phyloP scores from a whole-genome alignment of 2,329 filamentous ascomycete species.

The Mariannaea sp. region DNA sequence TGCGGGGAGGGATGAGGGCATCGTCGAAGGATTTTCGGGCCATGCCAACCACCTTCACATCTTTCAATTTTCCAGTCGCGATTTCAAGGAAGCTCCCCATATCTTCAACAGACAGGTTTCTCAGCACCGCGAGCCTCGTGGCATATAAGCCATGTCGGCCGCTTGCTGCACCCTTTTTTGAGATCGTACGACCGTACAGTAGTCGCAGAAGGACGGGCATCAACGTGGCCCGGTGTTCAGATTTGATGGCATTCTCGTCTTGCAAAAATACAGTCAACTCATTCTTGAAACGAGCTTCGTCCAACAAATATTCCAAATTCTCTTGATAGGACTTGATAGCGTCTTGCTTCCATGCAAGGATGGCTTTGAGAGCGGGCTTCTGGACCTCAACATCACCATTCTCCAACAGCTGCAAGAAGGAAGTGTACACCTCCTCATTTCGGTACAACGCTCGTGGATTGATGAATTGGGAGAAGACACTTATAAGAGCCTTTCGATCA shows the following conservation, averaged over 20 bases:
- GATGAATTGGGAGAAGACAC: conserved; percentile 79
- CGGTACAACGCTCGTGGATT: conserved; percentile 87
- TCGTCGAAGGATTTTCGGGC: conserved; percentile 58
- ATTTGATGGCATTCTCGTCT: conserved; percentile 71
- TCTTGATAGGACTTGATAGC: conserved; percentile 80
- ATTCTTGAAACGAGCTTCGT: conserved; percentile 90
- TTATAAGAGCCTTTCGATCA: conserved; percentile 83
- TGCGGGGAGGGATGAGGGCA: conserved; percentile 69
- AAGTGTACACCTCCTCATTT: conserved; percentile 73
- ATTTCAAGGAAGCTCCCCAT: conserved; percentile 84
- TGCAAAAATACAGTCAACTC: conserved; percentile 90
- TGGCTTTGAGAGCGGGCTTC: conserved; percentile 78
- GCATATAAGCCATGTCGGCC: conserved; percentile 81
- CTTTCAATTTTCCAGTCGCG: conserved; percentile 71
- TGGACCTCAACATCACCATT: conserved; percentile 94
- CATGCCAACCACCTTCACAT: conserved; percentile 62
- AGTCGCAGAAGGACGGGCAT: conserved; percentile 88
- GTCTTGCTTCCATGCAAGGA: conserved; percentile 87
- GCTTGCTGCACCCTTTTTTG: conserved; percentile 75
- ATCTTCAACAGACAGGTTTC: conserved; percentile 74
- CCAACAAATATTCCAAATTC: conserved; percentile 82
- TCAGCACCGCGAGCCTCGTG: conserved; percentile 78
- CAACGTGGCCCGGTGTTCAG: conserved; percentile 72
- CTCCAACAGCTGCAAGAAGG: conserved; percentile 74
- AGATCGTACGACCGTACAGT: conserved; percentile 87